These are phyloP conservation scores for Meripilus lineatus DNA, from an alignment of 1,284 basidiomycete genomes.

Conservation along the genomic window DNA sequence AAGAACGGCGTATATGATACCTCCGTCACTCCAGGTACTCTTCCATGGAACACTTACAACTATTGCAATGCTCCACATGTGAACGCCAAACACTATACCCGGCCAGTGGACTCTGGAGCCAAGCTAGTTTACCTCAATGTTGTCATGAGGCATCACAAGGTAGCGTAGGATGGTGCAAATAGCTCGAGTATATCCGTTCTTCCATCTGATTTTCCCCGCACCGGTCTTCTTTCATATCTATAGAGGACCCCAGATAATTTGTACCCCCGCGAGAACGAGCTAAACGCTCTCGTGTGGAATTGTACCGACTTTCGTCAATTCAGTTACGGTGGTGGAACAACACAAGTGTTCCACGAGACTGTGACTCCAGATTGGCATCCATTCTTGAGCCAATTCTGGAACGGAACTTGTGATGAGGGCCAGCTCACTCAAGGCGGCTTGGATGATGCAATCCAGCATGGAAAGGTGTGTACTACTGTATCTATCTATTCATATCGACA, in stretches of 20 bases:
- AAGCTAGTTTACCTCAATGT: slow-evolving; percentile 37
- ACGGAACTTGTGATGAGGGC: slow-evolving; percentile 49
- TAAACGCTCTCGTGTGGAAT: slow-evolving; percentile 37
- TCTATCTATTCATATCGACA: neutral
- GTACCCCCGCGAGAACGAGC: slow-evolving; percentile 38
- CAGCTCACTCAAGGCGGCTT: slow-evolving; percentile 47
- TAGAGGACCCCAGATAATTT: slow-evolving; percentile 41
- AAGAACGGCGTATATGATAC: slow-evolving; percentile 34
- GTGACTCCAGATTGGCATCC: slow-evolving; percentile 38
- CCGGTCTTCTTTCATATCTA: neutral
- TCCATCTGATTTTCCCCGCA: neutral
- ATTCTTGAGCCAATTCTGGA: slow-evolving; percentile 46
- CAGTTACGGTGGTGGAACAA: slow-evolving; percentile 29
- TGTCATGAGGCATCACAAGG: slow-evolving; percentile 47
- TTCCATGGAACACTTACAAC: slow-evolving; percentile 49
- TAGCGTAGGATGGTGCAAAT: slow-evolving; percentile 10
- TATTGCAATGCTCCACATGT: slow-evolving; percentile 53
- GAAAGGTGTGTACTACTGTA: slow-evolving; percentile 28
- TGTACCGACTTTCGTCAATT: slow-evolving; percentile 32
- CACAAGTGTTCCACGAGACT: slow-evolving; percentile 35
- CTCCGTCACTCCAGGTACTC: slow-evolving; percentile 33
- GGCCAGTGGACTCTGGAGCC: slow-evolving; percentile 24
- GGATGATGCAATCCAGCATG: slow-evolving; percentile 43
- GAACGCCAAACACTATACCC: slow-evolving; percentile 33
- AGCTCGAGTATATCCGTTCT: neutral